Base-by-base conservation (phyloP, 768 basidiomycete genomes). In the Boletus sensibilis region DNA sequence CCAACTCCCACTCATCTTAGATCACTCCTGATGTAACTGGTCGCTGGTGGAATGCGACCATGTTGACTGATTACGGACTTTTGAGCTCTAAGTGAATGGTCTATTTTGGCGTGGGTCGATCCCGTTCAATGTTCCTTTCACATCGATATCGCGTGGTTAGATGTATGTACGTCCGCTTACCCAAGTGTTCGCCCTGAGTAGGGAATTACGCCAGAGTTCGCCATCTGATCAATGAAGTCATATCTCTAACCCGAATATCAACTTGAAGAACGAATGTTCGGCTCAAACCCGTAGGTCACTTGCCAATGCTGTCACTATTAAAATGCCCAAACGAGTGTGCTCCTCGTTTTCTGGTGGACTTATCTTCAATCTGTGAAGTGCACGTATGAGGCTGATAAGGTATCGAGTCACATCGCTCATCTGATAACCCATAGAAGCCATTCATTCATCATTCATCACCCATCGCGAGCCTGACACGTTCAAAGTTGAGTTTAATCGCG, bases 341-440 rank as follows among this genome's bases (percentile, higher is more conserved):
- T 16, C 43, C 40, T 40, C 39, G 34, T 38, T 34, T 48, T 38
- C 50, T 40, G 21, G 23, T 8, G 40, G 35, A 52, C 31, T 37
- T 18, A 38, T 52, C 43, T 40, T 37, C 29, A 0, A 35, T 48
- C 41, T 7, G 38, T 31, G 18, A 25, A 9, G 34, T 11, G n/a
- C 37, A 37, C 41, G 52, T 43, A 42, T 5, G 46, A 6, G 34
- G 45, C 25, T 56, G 62, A 67, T 66, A 62, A 57, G 57, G 39
- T 33, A 55, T 65, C 31, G 52, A 55, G 57, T 64, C 67, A 64
- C n/a, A 50, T 33, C 55, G 25, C 44, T 29, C 54, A 55, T 63
- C 52, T 18, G 41, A 61, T 45, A 43, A 48, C 16, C 21, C 39
- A 33, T 14, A 49, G 62, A 64, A 66, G 64, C 37, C 27, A 4